Conservation (phyloP, 768 basidiomycete genomes). For the Russula olivacea region DNA sequence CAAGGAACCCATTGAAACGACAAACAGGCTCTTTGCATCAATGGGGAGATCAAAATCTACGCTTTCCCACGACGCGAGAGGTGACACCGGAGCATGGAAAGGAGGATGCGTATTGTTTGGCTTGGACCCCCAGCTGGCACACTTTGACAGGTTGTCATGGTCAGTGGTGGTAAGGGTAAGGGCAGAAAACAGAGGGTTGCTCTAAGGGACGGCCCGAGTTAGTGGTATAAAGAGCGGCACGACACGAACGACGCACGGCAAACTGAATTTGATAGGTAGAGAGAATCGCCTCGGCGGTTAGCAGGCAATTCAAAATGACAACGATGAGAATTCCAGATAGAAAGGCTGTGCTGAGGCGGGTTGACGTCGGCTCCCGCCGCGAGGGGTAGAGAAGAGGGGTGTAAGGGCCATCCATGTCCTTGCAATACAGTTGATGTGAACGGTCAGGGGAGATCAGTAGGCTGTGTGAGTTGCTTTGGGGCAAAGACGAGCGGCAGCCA, state of each 20-base stretch:
- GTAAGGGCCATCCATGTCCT: neutral
- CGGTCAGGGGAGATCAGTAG: neutral
- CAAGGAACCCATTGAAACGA: conserved; percentile 3
- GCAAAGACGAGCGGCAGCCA: neutral
- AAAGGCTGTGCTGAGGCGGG: neutral
- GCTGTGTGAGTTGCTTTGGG: neutral
- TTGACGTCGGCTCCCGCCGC: neutral
- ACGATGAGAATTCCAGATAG: neutral
- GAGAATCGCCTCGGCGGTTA: neutral
- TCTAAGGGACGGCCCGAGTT: neutral
- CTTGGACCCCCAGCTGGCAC: neutral
- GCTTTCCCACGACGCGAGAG: neutral
- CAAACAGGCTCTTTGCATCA: neutral
- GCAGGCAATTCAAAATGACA: neutral
- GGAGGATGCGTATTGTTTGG: neutral
- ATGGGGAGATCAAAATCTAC: conserved; percentile 10
- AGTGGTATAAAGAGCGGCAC: neutral
- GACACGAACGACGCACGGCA: neutral
- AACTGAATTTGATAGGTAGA: conserved; percentile 6
- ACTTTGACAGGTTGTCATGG: neutral
- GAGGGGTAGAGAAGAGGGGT: conserved; percentile 1
- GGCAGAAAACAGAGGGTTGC: neutral
- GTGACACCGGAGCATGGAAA: neutral
- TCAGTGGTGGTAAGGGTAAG: neutral
- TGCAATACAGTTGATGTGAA: neutral